Evolutionary conservation across 352 stramenopile genomes (phyloP).

Genomic region (Elongisporangium prolatum): DNA sequence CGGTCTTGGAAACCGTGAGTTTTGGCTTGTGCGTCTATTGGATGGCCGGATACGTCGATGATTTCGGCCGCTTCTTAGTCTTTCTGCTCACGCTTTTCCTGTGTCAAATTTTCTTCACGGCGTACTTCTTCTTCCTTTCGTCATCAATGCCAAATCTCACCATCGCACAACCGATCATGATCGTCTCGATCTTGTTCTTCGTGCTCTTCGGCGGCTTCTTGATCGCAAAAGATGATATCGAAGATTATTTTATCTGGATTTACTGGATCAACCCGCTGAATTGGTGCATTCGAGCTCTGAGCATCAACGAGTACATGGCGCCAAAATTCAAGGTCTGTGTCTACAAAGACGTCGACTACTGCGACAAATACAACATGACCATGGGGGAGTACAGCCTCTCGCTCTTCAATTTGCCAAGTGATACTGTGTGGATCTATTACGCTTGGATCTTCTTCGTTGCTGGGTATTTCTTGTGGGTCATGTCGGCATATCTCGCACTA

Average conservation of each 20-base stretch:
- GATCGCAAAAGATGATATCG: constrained; percentile 48
- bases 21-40: constrained; percentile 88
- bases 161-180: constrained; percentile 56
- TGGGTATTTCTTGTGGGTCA: constrained; percentile 33
- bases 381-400: constrained; percentile 40
- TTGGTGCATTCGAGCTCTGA: constrained; percentile 53
- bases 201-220: constrained; percentile 72
- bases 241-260: constrained; percentile 61
- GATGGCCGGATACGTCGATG: constrained; percentile 70
- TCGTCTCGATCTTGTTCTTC: constrained; percentile 59
- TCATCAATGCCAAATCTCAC: constrained; percentile 35
- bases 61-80: constrained; percentile 35
- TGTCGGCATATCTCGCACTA: constrained; percentile 30
- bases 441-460: constrained; percentile 42
- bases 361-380: constrained; percentile 14
- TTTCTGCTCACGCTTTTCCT: constrained; percentile 66
- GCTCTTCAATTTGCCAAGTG: constrained; percentile 36
- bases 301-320: constrained; percentile 51
- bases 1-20: constrained; percentile 63
- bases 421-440: constrained; percentile 50
- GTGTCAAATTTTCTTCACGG: constrained; percentile 62
- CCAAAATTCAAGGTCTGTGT: constrained; percentile 35
- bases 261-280: constrained; percentile 73
- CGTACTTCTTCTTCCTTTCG: constrained; percentile 69
- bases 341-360: constrained; percentile 56